phyloP scores from a whole-genome alignment of 805 yeast species.

The Blastobotrys attinorum region DNA sequence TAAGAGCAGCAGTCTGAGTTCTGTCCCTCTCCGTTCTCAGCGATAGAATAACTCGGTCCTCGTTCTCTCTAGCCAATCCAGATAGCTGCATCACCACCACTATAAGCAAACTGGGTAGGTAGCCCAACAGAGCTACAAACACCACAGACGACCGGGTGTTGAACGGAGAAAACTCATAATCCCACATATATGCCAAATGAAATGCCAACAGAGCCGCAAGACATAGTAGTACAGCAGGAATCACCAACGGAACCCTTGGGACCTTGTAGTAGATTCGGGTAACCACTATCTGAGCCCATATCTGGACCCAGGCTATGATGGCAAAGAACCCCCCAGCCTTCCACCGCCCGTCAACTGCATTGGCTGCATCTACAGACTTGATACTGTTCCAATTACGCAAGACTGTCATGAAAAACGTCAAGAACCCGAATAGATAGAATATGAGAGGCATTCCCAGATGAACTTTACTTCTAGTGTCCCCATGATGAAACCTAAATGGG shows the following conservation, averaged over 20 bases:
- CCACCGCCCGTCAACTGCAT: constrained; percentile 19
- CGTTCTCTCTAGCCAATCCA: constrained; percentile 20
- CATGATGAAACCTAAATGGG: constrained; percentile 17
- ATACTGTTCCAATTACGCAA: constrained; percentile 21
- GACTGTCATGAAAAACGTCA: constrained; percentile 22
- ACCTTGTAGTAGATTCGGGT: constrained; percentile 19
- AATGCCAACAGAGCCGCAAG: constrained; percentile 14
- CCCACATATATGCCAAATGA: constrained; percentile 14
- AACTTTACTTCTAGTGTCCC: constrained; percentile 17
- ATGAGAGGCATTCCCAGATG: constrained; percentile 20
- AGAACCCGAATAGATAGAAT: constrained; percentile 20
- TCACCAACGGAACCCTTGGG: constrained; percentile 12
- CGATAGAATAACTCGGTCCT: constrained; percentile 18
- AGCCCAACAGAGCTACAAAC: constrained; percentile 20
- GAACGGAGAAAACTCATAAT: constrained; percentile 18
- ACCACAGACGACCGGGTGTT: constrained; percentile 15
- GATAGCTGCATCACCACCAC: constrained; percentile 18
- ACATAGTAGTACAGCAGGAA: constrained; percentile 12
- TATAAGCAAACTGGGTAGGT: constrained; percentile 19
- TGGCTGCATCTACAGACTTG: constrained; percentile 3
- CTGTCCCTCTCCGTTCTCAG: constrained; percentile 14
- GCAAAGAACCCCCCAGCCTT: constrained; percentile 21
- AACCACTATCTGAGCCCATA: constrained; percentile 13
- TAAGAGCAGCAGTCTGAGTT: constrained; percentile 1
- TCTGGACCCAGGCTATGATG: constrained; percentile 17